phyloP scores from a whole-genome alignment of 2,329 filamentous ascomycete species.

The Alternaria sp. region DNA sequence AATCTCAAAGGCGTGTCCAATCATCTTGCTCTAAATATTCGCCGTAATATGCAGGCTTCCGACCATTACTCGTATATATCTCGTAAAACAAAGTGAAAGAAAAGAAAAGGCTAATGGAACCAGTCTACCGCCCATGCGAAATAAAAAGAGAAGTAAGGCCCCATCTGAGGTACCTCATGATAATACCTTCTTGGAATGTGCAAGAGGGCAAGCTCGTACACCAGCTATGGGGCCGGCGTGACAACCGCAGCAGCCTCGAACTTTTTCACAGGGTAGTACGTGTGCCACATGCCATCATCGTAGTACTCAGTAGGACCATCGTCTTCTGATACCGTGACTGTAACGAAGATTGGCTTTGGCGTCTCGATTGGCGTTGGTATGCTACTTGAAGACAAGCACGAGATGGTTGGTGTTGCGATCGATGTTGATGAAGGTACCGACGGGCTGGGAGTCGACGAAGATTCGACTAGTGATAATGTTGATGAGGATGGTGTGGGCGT shows the following conservation, averaged over 20 bases:
- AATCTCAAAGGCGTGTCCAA: slow-evolving; percentile 7
- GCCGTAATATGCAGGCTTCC: slow-evolving; percentile 7
- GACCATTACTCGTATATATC: slow-evolving; percentile 21
- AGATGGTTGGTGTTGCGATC: slow-evolving; percentile 21
- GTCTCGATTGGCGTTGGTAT: slow-evolving; percentile 26
- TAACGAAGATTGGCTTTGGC: slow-evolving; percentile 40
- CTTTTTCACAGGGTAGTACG: slow-evolving; percentile 52
- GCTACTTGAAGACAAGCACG: slow-evolving; percentile 18
- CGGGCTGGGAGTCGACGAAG: slow-evolving; percentile 23
- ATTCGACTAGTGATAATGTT: not conserved
- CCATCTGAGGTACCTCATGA: not conserved
- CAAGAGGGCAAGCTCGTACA: not conserved
- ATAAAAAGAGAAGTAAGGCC: not conserved
- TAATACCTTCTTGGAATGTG: not conserved
- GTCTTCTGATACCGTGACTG: slow-evolving; percentile 40
- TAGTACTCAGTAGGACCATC: slow-evolving; percentile 52
- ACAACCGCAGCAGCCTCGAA: slow-evolving; percentile 29
- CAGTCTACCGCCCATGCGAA: slow-evolving; percentile 10
- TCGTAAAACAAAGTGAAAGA: slow-evolving; percentile 16
- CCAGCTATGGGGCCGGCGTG: slow-evolving; percentile 9
- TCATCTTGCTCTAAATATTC: slow-evolving; percentile 7
- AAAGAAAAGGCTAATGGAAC: slow-evolving; percentile 11
- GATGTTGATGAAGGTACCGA: slow-evolving; percentile 35
- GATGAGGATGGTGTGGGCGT: slow-evolving; percentile 5
- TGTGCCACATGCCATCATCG: slow-evolving; percentile 58